A percentile compares a stretch with the other conserved stretches of the same genome.
phyloP scores from a whole-genome alignment of 2,329 filamentous ascomycete genomes.

The Sphaceloma murrayae region DNA sequence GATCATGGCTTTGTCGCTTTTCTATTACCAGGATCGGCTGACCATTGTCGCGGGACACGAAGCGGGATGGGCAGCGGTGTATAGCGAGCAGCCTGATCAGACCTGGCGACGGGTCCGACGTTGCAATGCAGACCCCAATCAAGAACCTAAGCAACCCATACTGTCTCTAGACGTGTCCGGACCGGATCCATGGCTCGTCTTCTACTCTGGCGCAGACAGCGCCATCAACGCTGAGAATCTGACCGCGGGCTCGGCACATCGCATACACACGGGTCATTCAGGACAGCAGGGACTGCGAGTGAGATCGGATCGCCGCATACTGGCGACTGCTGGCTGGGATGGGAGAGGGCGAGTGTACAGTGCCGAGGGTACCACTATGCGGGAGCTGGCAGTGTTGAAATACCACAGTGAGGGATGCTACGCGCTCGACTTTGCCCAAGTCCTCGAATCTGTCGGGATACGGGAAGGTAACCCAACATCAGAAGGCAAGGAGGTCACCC shows the following conservation, averaged over 20 bases:
- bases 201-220: constrained; percentile 76
- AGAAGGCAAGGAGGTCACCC: constrained; percentile 24
- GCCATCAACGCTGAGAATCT: constrained; percentile 67
- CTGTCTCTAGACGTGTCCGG: constrained; percentile 49
- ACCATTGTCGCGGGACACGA: constrained; percentile 73
- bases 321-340: constrained; percentile 93
- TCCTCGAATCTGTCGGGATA: constrained; percentile 21
- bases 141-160: constrained; percentile 59
- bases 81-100: constrained; percentile 26
- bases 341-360: constrained; percentile 71
- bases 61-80: constrained; percentile 60
- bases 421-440: constrained; percentile 59
- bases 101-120: constrained; percentile 4
- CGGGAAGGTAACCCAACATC: not conserved
- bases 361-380: constrained; percentile 67
- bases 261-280: constrained; percentile 67
- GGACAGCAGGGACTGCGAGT: constrained; percentile 76
- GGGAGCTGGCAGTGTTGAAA: constrained; percentile 82
- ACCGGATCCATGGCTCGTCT: constrained; percentile 46
- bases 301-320: constrained; percentile 69
- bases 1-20: constrained; percentile 71
- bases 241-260: constrained; percentile 26
- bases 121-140: constrained; percentile 24
- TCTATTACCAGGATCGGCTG: constrained; percentile 38
- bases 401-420: constrained; percentile 91